Percentiles rank a stretch among this genome's conserved stretches.
Conservation (phyloP, 208 protist genomes). For the Wallacemonas rigidus region DNA sequence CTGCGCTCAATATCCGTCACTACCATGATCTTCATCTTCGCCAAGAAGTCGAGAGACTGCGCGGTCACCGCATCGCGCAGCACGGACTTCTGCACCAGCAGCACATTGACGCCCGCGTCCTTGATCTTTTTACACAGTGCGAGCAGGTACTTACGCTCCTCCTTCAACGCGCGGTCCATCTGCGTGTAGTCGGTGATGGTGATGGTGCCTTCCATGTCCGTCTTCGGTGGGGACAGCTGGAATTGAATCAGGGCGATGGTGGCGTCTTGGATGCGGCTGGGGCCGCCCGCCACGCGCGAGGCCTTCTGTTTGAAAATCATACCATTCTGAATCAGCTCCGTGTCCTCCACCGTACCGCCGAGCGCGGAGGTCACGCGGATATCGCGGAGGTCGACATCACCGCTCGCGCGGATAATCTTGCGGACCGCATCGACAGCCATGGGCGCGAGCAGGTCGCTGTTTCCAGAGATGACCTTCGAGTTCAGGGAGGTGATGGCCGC, state of each 20-base stretch:
- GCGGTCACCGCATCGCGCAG: slow-evolving; percentile 98
- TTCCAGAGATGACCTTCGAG: slow-evolving; percentile 99
- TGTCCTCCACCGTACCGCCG: slow-evolving; percentile 98
- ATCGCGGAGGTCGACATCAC: slow-evolving; percentile 97
- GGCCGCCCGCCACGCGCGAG: slow-evolving; percentile 90
- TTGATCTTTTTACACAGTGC: slow-evolving; percentile 98
- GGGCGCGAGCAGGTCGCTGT: slow-evolving; percentile 96
- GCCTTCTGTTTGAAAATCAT: slow-evolving; percentile 96
- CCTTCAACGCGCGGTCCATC: slow-evolving; percentile 98
- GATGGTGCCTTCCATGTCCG: slow-evolving; percentile 96
- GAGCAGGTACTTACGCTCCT: slow-evolving; percentile 98
- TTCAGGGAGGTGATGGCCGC: slow-evolving; percentile 97
- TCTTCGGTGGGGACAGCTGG: slow-evolving; percentile 99
- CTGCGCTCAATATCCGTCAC: slow-evolving; percentile 99
- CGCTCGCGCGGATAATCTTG: slow-evolving; percentile 74
- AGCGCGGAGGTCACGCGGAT: slow-evolving; percentile 94
- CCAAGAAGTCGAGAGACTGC: slow-evolving; percentile 98
- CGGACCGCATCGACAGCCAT: slow-evolving; percentile 98
- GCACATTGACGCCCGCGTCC: slow-evolving; percentile 98
- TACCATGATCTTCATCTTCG: slow-evolving; percentile 99
- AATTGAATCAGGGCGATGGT: slow-evolving; percentile 99
- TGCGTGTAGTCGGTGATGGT: slow-evolving; percentile 97
- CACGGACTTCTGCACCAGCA: slow-evolving; percentile 99
- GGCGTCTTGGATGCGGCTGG: slow-evolving; percentile 94
- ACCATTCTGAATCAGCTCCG: slow-evolving; percentile 93